These are phyloP conservation scores for Curvularia verruculosa DNA, from an alignment of 2,329 filamentous ascomycete species.

Conservation along the genomic window DNA sequence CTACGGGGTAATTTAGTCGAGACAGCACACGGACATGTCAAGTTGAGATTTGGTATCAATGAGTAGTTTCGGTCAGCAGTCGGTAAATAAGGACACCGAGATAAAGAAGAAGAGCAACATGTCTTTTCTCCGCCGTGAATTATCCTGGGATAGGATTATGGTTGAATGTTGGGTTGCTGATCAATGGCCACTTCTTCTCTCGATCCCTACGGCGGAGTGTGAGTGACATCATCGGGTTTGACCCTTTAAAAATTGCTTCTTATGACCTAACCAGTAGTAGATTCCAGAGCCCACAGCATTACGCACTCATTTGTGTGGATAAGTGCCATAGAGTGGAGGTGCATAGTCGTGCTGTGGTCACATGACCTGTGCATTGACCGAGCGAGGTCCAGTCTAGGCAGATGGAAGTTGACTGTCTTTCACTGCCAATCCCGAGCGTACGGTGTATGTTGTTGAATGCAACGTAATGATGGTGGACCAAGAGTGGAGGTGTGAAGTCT, in stretches of 20 bases:
- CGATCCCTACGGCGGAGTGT: neutral
- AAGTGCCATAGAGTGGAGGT: neutral
- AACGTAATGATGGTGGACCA: slow-evolving; percentile 4
- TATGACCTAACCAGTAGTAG: neutral
- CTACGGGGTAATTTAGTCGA: neutral
- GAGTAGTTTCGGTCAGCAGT: neutral
- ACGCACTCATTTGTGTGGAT: neutral
- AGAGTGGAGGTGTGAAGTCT: slow-evolving; percentile 5
- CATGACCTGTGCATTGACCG: neutral
- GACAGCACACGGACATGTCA: neutral
- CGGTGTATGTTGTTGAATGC: neutral
- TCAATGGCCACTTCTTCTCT: neutral
- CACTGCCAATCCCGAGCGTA: neutral
- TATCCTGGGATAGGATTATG: neutral
- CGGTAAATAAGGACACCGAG: neutral
- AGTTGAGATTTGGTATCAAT: neutral
- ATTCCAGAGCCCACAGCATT: neutral
- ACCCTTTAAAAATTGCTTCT: neutral
- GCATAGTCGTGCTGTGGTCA: neutral
- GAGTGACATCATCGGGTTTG: neutral
- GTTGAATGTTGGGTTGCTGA: neutral
- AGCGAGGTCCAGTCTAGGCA: neutral
- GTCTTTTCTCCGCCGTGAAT: neutral
- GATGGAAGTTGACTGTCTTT: neutral
- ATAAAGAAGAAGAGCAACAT: neutral